phyloP scores from a whole-genome alignment of 805 yeast genomes.

The Kodamaea fukazawae region DNA sequence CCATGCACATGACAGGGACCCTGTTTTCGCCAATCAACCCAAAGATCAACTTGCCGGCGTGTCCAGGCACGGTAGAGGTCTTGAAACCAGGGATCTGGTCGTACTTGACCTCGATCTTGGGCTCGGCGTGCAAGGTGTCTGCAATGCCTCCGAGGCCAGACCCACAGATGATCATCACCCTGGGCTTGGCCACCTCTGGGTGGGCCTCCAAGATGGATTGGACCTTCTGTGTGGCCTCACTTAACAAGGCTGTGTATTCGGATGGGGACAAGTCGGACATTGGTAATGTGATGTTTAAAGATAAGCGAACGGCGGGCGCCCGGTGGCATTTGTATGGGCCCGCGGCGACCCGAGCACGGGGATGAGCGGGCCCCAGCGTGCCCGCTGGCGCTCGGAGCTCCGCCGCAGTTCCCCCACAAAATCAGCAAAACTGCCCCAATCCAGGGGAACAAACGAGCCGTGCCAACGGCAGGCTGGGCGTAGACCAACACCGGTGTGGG shows the following conservation, averaged over 20 bases:
- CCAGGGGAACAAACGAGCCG: no score
- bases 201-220: constrained; percentile 12
- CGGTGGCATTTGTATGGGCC: no score
- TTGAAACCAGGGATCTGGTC: constrained; percentile 75
- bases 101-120: constrained; percentile 56
- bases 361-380: no score
- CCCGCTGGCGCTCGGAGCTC: no score
- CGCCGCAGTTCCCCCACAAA: no score
- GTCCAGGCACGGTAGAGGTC: constrained; percentile 85
- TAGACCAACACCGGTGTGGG: no score
- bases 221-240: constrained; percentile 19
- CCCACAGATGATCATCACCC: constrained; percentile 83
- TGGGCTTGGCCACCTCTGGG: constrained; percentile 41
- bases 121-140: constrained; percentile 40
- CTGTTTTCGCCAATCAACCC: constrained; percentile 68
- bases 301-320: no score
- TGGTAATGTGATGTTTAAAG: neutral
- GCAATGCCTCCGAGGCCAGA: constrained; percentile 92
- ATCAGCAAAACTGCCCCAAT: no score
- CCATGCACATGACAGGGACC: constrained; percentile 88
- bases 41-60: constrained; percentile 76
- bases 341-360: no score
- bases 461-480: no score
- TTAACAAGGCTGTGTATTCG: constrained; percentile 19
- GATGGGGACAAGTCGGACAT: constrained; percentile 13